Percentiles rank a stretch among this genome's conserved stretches.
Conservation (phyloP, 495 filamentous ascomycete species). For the Glarea lozoyensis region DNA sequence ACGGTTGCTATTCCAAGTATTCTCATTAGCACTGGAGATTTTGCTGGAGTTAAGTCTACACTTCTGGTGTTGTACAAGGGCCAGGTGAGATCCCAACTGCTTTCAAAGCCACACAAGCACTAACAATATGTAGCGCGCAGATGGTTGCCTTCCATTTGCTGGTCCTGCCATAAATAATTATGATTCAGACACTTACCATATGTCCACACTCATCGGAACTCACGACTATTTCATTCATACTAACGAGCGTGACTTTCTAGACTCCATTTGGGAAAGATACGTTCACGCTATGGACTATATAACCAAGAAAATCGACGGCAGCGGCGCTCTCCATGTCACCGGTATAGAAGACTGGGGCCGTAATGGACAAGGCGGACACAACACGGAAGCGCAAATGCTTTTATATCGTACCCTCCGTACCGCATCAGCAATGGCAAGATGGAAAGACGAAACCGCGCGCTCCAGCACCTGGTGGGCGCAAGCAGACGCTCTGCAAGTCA, state of each 20-base stretch:
- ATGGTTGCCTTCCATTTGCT: slow-evolving; percentile 25
- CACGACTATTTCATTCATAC: slow-evolving; percentile 55
- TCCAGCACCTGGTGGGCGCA: slow-evolving; percentile 2
- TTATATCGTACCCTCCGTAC: slow-evolving; percentile 44
- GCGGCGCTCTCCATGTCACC: slow-evolving; percentile 47
- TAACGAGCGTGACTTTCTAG: slow-evolving; percentile 41
- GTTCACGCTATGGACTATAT: slow-evolving; percentile 45
- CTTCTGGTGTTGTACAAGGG: slow-evolving; percentile 50
- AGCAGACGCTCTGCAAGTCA: slow-evolving; percentile 13
- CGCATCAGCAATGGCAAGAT: slow-evolving; percentile 39
- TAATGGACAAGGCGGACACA: slow-evolving; percentile 41
- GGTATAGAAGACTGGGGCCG: slow-evolving; percentile 50
- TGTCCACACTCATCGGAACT: slow-evolving; percentile 54
- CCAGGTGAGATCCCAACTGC: slow-evolving; percentile 18
- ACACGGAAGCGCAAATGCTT: slow-evolving; percentile 49
- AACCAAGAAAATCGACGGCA: slow-evolving; percentile 38
- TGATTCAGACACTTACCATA: slow-evolving; percentile 53
- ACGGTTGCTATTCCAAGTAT: slow-evolving; percentile 47
- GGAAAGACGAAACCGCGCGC: slow-evolving; percentile 33
- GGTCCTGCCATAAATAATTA: slow-evolving; percentile 49
- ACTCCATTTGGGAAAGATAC: slow-evolving; percentile 41
- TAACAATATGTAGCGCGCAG: slow-evolving; percentile 5
- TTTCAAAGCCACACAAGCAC: background rate
- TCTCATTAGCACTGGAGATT: slow-evolving; percentile 49
- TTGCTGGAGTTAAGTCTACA: slow-evolving; percentile 53